Conservation (phyloP, 2,329 filamentous ascomycete species). For the Aspergillus floridensis region DNA sequence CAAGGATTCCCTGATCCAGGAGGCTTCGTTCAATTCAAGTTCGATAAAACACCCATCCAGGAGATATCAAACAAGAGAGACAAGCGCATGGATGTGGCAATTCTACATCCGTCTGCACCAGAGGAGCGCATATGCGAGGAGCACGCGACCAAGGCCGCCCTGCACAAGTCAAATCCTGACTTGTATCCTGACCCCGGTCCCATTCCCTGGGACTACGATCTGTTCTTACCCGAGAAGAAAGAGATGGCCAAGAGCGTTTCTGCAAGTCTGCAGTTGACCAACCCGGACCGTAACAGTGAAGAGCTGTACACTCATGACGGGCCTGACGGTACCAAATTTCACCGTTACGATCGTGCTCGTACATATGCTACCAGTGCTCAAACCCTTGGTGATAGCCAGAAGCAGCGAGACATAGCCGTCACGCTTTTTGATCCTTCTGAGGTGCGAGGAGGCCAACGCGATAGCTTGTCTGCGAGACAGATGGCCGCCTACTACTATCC, state of each 20-base stretch:
- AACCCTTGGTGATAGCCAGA: slow-evolving; percentile 49
- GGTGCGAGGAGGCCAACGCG: slow-evolving; percentile 16
- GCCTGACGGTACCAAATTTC: slow-evolving; percentile 45
- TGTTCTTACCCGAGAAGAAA: slow-evolving; percentile 54
- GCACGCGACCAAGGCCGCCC: slow-evolving; percentile 48
- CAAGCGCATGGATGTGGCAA: slow-evolving; percentile 57
- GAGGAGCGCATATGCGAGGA: slow-evolving; percentile 49
- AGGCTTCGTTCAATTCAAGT: slow-evolving; percentile 60
- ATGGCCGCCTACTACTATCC: slow-evolving; percentile 64
- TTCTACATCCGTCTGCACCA: slow-evolving; percentile 53
- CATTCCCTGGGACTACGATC: slow-evolving; percentile 58
- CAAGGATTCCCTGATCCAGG: slow-evolving; percentile 59
- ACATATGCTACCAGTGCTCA: slow-evolving; percentile 61
- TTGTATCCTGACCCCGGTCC: slow-evolving; percentile 53
- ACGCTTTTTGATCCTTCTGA: slow-evolving; percentile 54
- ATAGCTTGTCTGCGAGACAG: slow-evolving; percentile 32
- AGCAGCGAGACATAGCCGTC: slow-evolving; percentile 58
- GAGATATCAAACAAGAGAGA: slow-evolving; percentile 52
- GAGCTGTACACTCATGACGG: slow-evolving; percentile 48
- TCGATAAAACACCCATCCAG: slow-evolving; percentile 57
- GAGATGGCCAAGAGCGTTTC: slow-evolving; percentile 52
- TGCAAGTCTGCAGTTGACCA: slow-evolving; percentile 54
- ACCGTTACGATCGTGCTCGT: slow-evolving; percentile 57
- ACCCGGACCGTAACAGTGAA: slow-evolving; percentile 54
- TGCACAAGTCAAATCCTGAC: slow-evolving; percentile 50